Conservation (phyloP, 129 eudicot genomes). For the Daucus carota region DH1_v3.0 NC_030384.2:27127501-27128000, state of each 20-base stretch:
- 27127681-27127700: neutral
- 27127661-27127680: neutral
- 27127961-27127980: neutral
- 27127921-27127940: neutral
- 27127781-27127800: neutral
- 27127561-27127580: neutral
- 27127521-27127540: neutral
- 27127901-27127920: neutral
- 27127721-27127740: neutral
- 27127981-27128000: neutral
- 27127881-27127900: neutral
- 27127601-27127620: no score
- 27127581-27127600: no score
- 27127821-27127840: neutral
- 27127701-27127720: no score
- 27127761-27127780: conserved; percentile 1
- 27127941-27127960: neutral
- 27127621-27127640: neutral
- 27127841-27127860: neutral
- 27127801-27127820: neutral
- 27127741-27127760: neutral
- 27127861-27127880: neutral
- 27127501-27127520: neutral
- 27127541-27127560: neutral
- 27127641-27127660: neutral